Base-by-base conservation (phyloP, 768 basidiomycete species). In the Agaricus sinodeliciosus region DNA sequence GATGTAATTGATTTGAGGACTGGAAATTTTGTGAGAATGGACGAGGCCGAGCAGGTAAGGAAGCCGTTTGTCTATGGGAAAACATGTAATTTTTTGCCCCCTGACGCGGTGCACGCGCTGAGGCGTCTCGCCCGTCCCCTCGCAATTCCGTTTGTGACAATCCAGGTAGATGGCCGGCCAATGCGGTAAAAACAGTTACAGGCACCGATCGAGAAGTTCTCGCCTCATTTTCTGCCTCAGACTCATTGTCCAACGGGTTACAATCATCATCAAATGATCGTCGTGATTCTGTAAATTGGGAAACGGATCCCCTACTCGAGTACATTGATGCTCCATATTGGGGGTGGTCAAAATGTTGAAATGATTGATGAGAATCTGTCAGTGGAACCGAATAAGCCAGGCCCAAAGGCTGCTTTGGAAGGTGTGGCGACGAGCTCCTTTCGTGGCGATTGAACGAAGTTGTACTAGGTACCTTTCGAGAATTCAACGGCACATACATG, bases 161-260 rank as follows among this genome's bases (percentile, higher is more conserved):
- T 16, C 36, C 31, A 5, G 9, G 16, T 43, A 9, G 37, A 34
- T 40, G 28, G 40, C 31, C 48, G 19, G 27, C 57, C 13, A 27
- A 48, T 43, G 44, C 59, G 49, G 13, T 45, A 45, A 44, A 56
- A 34, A 60, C 57, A 13, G 60, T 35, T 27, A 54, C 39, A 9
- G 46, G 54, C 31, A 54, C 57, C 26, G 66, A 45, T 42, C 60
- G 65, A 26, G 66, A 60, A 41, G 63, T 54, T 56, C 61, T 58
- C 31, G 60, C 60, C 43, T 59, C 57, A 46, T 63, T 68, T 43
- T 67, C 70, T 34, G 62, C 62, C 43, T 72, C 74, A 3, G 61
- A 60, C 37, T 78, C 74, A 47, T 73, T 72, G n/a, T 68, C 68
- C 9, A 73, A 69, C 0, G 67, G 70, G 31, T 68, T 58, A 43